A percentile compares a stretch with the other conserved stretches of the same genome.
Conservation (phyloP, 75 land plant genomes). For the Pinus tabuliformis region DNA sequence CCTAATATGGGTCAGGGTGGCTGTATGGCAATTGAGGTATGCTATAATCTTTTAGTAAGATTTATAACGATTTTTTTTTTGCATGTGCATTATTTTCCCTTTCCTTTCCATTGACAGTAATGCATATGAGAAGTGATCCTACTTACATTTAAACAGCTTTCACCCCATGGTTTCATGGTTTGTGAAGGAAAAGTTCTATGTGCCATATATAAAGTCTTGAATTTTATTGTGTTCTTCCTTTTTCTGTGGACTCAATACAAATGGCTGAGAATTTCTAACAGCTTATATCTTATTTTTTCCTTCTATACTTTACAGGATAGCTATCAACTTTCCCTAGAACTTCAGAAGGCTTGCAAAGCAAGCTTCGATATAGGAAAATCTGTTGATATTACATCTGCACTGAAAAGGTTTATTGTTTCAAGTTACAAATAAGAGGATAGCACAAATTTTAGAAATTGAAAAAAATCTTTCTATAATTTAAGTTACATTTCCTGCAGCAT, state of each 20-base stretch:
- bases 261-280: neutral
- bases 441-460: neutral
- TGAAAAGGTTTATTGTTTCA: slow-evolving; percentile 20
- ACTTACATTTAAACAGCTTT: neutral
- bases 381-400: slow-evolving; percentile 27
- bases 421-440: neutral
- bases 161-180: too few relatives aligned
- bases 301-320: slow-evolving; percentile 29
- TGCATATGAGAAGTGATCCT: neutral
- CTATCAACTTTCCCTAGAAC: slow-evolving; percentile 41
- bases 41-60: neutral
- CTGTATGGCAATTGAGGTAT: slow-evolving; percentile 60
- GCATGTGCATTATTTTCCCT: neutral
- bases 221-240: neutral
- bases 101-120: neutral
- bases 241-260: neutral
- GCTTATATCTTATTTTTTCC: neutral
- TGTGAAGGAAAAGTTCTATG: neutral
- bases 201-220: neutral
- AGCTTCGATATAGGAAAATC: slow-evolving; percentile 8
- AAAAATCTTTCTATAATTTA: too few relatives aligned
- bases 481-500: neutral
- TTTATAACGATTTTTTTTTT: neutral
- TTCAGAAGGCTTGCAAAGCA: slow-evolving; percentile 31
- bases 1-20: slow-evolving; percentile 64